Evolutionary conservation across 257 asterid species (phyloP), one percentile per base, ranked within the genome.

Genomic region (Cruciata laevipes): DNA sequence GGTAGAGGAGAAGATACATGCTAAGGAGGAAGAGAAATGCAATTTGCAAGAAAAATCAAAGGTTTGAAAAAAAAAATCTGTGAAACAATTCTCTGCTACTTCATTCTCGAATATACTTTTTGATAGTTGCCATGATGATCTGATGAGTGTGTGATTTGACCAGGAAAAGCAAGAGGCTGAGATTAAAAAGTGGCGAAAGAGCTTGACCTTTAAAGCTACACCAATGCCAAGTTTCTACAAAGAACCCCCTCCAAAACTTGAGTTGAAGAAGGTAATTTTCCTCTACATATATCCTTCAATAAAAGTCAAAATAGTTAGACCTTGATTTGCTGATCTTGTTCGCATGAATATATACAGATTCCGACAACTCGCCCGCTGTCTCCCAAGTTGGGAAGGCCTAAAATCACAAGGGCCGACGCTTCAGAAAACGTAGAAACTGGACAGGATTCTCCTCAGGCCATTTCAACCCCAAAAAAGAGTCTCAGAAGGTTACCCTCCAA

Each of bases 141-240:
- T 47, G 55, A 47, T 47, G 55, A 47, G 30, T 65, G 65, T 62
- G 69, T 40, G 53, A 35, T 51, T 65, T 57, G 71, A 65, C 16
- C 71, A 91, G 98, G 96, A 89, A 83, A 79, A 44, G 72, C 89
- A 83, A 69, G 95, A 87, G 63, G 96, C 91, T 0, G 96, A 87
- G 78, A 87, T 89, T 55, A 91, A 83, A 88, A 86, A 84, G 72
- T 79, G 85, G 67, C 80, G 96, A 71, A 89, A 87, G 83, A 85
- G 85, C 74, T 76, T 91, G 82, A 78, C 85, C 24, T 91, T 91
- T 73, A 91, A 84, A 85, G 98, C 98, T 47, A 74, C 96, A 37
- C 95, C 98, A 5, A 83, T 91, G 95, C 96, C 98, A 20, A 84
- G 79, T 77, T 91, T 91, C 86, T 91, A 91, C 81, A 89, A 85